Evolutionary conservation across 1,139 yeast genomes (phyloP).

Genomic region (Geotrichum klebahnii): DNA sequence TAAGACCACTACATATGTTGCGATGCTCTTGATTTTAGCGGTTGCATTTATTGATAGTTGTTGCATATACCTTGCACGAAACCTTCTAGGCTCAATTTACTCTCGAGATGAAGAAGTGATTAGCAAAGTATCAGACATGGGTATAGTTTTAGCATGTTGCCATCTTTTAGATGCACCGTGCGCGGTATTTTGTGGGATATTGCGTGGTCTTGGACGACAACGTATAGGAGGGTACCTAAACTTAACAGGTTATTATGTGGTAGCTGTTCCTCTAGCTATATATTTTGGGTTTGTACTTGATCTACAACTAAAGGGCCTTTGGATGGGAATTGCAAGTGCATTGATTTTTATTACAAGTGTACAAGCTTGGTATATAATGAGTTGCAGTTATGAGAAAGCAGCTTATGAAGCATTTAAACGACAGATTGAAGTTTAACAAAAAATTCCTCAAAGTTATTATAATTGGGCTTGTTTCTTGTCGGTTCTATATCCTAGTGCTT

Average conservation of each 20-base stretch:
- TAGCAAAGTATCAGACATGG: constrained; percentile 46
- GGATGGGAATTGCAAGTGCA: constrained; percentile 83
- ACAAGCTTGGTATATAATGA: constrained; percentile 51
- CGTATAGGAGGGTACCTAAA: constrained; percentile 75
- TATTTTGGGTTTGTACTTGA: constrained; percentile 54
- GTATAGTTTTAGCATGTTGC: constrained; percentile 67
- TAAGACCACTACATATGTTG: constrained; percentile 57
- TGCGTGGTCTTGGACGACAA: constrained; percentile 84
- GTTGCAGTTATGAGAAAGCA: constrained; percentile 54
- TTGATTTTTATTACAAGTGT: constrained; percentile 62
- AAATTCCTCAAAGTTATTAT: neutral
- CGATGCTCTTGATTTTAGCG: constrained; percentile 51
- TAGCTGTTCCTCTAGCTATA: constrained; percentile 70
- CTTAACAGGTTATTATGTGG: constrained; percentile 62
- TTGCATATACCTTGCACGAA: constrained; percentile 49
- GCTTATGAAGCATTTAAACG: constrained; percentile 43
- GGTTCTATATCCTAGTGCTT: neutral
- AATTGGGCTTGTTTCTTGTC: neutral
- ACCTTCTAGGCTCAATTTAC: constrained; percentile 57
- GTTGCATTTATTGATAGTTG: constrained; percentile 56
- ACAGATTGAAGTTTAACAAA: neutral
- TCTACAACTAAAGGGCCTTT: constrained; percentile 62
- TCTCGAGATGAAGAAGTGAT: constrained; percentile 65
- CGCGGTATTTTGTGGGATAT: constrained; percentile 74
- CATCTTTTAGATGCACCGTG: constrained; percentile 77